Evolutionary conservation across 108 stramenopile genomes (phyloP).

Genomic region (Nannochloropsis gaditana): DNA sequence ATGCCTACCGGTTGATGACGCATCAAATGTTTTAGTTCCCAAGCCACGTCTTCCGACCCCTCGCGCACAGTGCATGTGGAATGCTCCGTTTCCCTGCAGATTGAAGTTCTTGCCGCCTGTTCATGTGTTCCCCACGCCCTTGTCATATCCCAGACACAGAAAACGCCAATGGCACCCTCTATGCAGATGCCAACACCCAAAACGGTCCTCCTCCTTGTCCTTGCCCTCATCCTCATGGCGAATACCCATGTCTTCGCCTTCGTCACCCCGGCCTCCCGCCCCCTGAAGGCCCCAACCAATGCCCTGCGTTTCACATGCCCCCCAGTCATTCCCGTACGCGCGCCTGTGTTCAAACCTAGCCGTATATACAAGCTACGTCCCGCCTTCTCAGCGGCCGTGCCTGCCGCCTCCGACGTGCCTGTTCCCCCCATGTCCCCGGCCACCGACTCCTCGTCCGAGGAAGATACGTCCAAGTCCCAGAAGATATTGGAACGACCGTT

Average conservation of each 20-base stretch:
- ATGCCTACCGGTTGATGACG: no score
- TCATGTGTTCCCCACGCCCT: no score
- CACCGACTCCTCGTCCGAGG: not conserved
- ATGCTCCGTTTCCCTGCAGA: no score
- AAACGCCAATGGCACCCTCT: no score
- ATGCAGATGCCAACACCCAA: not conserved
- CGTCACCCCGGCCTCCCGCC: not conserved
- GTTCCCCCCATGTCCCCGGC: not conserved
- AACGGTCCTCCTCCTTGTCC: not conserved
- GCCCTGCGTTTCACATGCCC: not conserved
- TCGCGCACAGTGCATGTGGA: no score
- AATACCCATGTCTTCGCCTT: not conserved
- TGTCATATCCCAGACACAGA: no score
- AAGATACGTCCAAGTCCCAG: conserved; percentile 16
- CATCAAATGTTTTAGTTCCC: no score
- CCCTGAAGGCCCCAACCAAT: not conserved
- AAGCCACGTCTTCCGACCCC: no score
- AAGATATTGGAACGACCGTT: conserved; percentile 39
- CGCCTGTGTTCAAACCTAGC: not conserved
- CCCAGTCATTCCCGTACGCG: not conserved
- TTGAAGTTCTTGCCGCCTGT: no score
- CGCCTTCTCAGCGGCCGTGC: not conserved
- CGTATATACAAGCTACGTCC: not conserved
- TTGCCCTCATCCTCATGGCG: not conserved
- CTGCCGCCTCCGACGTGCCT: not conserved